These are phyloP conservation scores for Lanmaoa pseudosensibilis DNA, from an alignment of 768 basidiomycete species.

Conservation along the genomic window DNA sequence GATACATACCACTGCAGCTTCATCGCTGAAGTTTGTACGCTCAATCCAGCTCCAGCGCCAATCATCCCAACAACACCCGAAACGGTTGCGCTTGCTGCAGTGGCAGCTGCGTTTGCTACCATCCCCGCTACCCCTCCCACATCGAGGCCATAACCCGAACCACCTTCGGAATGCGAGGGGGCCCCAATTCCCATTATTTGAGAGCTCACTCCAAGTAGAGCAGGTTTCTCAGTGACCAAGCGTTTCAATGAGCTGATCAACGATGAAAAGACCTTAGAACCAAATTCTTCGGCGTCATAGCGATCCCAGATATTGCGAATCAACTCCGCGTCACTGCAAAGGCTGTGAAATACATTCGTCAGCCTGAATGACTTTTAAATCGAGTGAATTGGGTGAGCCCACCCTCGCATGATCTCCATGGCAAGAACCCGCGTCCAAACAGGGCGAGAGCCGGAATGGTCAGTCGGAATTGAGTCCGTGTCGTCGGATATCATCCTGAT, in stretches of 20 bases:
- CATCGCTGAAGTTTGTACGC: constrained; percentile 75
- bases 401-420: constrained; percentile 93
- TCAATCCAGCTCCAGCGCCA: constrained; percentile 65
- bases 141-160: constrained; percentile 53
- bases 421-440: constrained; percentile 89
- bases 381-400: constrained; percentile 4
- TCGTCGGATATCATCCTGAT: constrained; percentile 66
- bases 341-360: constrained; percentile 35
- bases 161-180: constrained; percentile 33
- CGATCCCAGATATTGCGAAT: constrained; percentile 78
- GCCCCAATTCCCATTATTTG: constrained; percentile 85
- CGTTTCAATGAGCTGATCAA: constrained; percentile 84
- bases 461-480: constrained; percentile 27
- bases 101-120: constrained; percentile 79
- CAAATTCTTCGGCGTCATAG: constrained; percentile 62
- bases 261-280: constrained; percentile 71
- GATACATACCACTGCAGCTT: constrained; percentile 82
- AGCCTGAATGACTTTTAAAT: background rate
- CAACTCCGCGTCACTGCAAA: constrained; percentile 79
- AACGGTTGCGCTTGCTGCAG: constrained; percentile 78
- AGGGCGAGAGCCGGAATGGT: constrained; percentile 46
- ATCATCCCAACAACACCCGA: constrained; percentile 88
- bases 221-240: constrained; percentile 85
- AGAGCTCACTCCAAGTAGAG: constrained; percentile 71
- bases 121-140: constrained; percentile 75